Evolutionary conservation across 1,284 basidiomycete species (phyloP), one percentile per base, ranked within the genome.

Genomic region (Athelia sp.): DNA sequence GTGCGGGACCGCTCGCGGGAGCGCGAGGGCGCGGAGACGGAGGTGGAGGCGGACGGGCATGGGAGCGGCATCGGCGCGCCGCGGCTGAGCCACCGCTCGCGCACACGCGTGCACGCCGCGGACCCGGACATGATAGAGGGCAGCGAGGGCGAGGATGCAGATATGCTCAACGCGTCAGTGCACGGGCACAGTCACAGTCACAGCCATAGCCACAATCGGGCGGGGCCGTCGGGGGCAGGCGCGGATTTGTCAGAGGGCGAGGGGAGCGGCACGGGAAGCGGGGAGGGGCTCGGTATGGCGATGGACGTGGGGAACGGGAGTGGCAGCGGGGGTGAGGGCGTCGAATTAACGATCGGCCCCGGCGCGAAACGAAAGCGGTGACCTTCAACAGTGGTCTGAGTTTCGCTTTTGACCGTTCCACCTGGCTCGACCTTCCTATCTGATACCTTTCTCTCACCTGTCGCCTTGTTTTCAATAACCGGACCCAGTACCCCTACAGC

Each of bases 1-100:
- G 13, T 19, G 29, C 11, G 46, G 34, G 0, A 56, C 58, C 1
- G 57, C 45, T 1, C 62, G 62, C 47, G 55, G 59, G 15, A 52
- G 32, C 50, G 38, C 45, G 76, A n/a, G n/a, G n/a, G 73, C 18
- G 77, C 75, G 1, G 81, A 81, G 62, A 82, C 78, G 0, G 81
- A 82, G 54, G 78, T 80, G 1, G 81, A 82, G 57, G 65, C 61
- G 0, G 81, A 80, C 45, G 53, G 36, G 6, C 6, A 40, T n/a
- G 36, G 8, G 15, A 21, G 36, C 19, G 9, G 57, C 47, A n/a
- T n/a, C n/a, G 58, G 55, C 26, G 46, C 56, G 23, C 18, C 43
- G 8, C 31, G 23, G 3, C 46, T 48, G 2, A 50, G 45, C 14
- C 49, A 53, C 10, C 17, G 43, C 2, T 53, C 55, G 15, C 53